A percentile compares a stretch with the other conserved stretches of the same genome.
These are phyloP conservation scores for Trichoderma asperellum DNA, from an alignment of 2,329 filamentous ascomycete genomes.

Conservation along the genomic window DNA sequence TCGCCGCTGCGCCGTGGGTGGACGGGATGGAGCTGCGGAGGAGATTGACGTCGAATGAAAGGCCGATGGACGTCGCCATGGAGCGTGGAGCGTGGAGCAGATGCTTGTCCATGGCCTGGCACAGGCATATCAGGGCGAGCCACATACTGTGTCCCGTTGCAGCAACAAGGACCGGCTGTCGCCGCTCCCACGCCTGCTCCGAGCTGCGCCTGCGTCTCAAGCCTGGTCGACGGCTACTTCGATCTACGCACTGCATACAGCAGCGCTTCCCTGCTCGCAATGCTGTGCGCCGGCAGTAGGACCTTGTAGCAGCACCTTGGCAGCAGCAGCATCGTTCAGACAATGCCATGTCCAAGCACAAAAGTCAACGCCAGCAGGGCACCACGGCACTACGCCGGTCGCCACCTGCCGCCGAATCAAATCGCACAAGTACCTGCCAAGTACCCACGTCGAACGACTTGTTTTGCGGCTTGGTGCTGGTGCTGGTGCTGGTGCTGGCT, in stretches of 20 bases:
- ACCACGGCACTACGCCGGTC: not conserved
- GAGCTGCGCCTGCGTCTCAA: constrained; percentile 14
- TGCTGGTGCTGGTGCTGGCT: constrained; percentile 12
- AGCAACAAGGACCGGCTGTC: constrained; percentile 21
- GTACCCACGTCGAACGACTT: constrained; percentile 10
- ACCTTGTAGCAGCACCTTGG: too few relatives aligned
- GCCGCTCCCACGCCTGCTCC: constrained; percentile 11
- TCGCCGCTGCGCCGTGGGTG: not conserved
- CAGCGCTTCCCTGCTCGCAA: too few relatives aligned
- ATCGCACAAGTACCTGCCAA: constrained; percentile 4
- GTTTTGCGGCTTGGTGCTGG: constrained; percentile 14
- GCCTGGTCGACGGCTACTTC: constrained; percentile 9
- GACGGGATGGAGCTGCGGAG: not conserved
- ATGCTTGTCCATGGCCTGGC: constrained; percentile 3
- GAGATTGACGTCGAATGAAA: not conserved
- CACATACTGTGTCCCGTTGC: constrained; percentile 15
- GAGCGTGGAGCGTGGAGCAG: not conserved
- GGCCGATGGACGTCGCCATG: not conserved
- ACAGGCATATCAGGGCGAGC: not conserved
- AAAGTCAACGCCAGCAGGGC: not conserved
- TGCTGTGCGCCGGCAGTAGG: too few relatives aligned
- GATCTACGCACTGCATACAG: not conserved
- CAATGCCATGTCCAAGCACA: not conserved
- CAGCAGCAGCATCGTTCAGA: not conserved
- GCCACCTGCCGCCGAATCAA: not conserved